phyloP scores from a whole-genome alignment of 78 protist genomes.

The Dictyostelium discoideum region DNA sequence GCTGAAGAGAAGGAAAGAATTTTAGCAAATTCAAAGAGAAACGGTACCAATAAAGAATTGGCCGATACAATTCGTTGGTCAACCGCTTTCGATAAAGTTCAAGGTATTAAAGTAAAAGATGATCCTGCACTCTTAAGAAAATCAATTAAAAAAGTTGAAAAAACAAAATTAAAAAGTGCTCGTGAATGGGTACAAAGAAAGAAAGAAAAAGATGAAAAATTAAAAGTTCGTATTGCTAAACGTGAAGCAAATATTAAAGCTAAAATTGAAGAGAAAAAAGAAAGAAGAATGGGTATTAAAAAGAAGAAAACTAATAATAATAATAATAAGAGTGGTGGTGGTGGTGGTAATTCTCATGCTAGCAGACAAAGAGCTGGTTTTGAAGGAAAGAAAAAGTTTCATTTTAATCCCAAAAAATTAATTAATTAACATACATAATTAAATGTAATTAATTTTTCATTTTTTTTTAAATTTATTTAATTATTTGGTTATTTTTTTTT shows the following conservation, averaged over 20 bases:
- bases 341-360: background rate
- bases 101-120: constrained; percentile 68
- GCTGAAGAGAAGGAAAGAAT: constrained; percentile 56
- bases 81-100: constrained; percentile 62
- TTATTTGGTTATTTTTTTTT: too few species aligned
- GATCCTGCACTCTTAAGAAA: constrained; percentile 26
- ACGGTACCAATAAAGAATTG: constrained; percentile 52
- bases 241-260: constrained; percentile 68
- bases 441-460: too few species aligned
- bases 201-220: constrained; percentile 31
- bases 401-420: background rate
- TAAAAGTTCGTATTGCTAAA: constrained; percentile 15
- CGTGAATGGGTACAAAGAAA: constrained; percentile 63
- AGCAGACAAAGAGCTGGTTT: constrained; percentile 6
- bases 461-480: too few species aligned
- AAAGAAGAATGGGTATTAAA: constrained; percentile 47
- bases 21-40: constrained; percentile 6
- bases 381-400: constrained; percentile 1
- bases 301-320: background rate
- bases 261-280: constrained; percentile 59
- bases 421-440: too few species aligned
- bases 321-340: background rate
- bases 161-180: constrained; percentile 45
- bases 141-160: constrained; percentile 21
- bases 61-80: constrained; percentile 49